These are phyloP conservation scores for Pouteria campechiana DNA, from an alignment of 179 eudicot genomes.

Conservation along the genomic window DNA sequence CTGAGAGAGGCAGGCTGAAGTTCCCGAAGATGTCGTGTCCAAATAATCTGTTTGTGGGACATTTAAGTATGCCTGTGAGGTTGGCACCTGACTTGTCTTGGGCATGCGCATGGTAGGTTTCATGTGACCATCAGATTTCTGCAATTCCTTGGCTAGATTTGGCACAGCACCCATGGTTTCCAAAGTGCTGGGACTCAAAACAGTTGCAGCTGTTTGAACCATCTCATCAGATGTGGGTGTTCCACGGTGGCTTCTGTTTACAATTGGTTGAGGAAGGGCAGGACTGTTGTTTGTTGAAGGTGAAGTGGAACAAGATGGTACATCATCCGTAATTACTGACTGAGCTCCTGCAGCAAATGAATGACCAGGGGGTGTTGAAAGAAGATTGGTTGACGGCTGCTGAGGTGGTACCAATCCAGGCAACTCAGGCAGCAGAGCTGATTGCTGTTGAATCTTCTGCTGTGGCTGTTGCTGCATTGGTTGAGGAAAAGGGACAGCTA, in stretches of 20 bases:
- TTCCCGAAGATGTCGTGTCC: constrained; percentile 82
- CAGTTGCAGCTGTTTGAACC: constrained; percentile 29
- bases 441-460: constrained; percentile 25
- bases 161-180: constrained; percentile 35
- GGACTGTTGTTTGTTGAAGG: constrained; percentile 72
- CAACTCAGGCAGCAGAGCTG: constrained; percentile 32
- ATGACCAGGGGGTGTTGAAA: constrained; percentile 32
- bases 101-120: constrained; percentile 46
- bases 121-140: constrained; percentile 41
- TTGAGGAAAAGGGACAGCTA: constrained; percentile 31
- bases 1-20: constrained; percentile 69
- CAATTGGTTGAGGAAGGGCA: constrained; percentile 20
- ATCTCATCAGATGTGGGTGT: constrained; percentile 29
- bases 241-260: constrained; percentile 33
- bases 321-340: constrained; percentile 57
- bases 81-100: constrained; percentile 40
- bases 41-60: constrained; percentile 63
- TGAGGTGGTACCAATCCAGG: constrained; percentile 25
- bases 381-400: constrained; percentile 33
- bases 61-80: constrained; percentile 40
- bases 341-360: constrained; percentile 43
- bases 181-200: constrained; percentile 30
- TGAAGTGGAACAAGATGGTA: constrained; percentile 83
- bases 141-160: constrained; percentile 34
- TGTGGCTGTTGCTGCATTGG: constrained; percentile 38